Base-by-base conservation (phyloP, 495 filamentous ascomycete genomes). In the Pseudotulostoma volvatum region DNA sequence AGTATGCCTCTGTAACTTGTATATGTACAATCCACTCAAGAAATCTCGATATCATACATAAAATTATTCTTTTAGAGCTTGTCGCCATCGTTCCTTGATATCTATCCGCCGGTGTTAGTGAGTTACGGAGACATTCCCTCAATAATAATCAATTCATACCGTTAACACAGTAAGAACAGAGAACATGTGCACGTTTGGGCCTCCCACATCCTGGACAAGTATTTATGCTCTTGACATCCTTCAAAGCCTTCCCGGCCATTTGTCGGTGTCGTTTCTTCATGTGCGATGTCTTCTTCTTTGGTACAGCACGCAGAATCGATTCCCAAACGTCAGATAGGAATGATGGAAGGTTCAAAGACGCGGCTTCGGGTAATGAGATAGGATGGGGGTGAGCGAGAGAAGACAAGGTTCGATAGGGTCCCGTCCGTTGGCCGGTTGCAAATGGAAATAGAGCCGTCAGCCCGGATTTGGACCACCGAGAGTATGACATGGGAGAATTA, bases 211-310 rank as follows among this genome's bases (percentile, higher is more conserved):
- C 80, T 1, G 88, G 76, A 51, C 90, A 99, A 50, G 74, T 81
- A 57, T 81, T 86, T 47, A 99, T 64, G 28, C 70, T 67, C 37
- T 76, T 88, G 15, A 93, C 75, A 52, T 96, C 90, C 66, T 88
- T 82, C 51, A 96, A 64, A 30, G 74, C 85, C 59, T 96, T 96
- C 49, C 88, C 88, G 13, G 84, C 88, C 75, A 95, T 77, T 47
- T 88, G 84, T 48, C 92, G 72, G 49, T 84, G 77, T 44, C 90
- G 78, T 64, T 82, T 93, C 69, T 93, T 95, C 70, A 82, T 84
- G 58, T 99, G 81, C 17, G 88, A 93, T 7, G 86, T 93, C 74
- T 96, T 99, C 64, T 94, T 96, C 71, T 99, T 99, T 7, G 90
- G 90, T 4, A 94, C 90, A 3, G 90, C 90, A 44, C 77, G 76